Evolutionary conservation across 345 rosid species (phyloP), one percentile per base, ranked within the genome.

Genomic region (Salix udensis): DNA sequence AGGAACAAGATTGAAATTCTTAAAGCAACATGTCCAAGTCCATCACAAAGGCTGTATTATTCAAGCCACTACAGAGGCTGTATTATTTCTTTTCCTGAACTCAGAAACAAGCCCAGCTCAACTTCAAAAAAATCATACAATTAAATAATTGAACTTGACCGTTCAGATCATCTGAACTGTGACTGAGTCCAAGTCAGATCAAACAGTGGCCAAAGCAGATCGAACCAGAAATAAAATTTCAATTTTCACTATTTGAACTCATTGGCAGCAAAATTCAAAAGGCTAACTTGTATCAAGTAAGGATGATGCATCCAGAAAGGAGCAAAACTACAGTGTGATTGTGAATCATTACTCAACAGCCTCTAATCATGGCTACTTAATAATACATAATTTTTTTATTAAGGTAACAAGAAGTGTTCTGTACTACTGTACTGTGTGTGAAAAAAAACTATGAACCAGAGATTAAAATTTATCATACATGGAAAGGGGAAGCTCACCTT

Each of bases 401-500:
- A 24, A 13, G 21, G 36, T 64, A 64, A 64, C n/a, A 21, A 21
- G 23, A 53, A 2, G 3, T 53, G 23, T 53, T 53, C 60, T 21
- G 60, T 53, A 18, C 23, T 18, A 18, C 23, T 52, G 48, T 44
- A 13, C n/a, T 31, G 23, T 16, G 50, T 28, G 28, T 76, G 37
- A 18, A 13, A 52, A 24, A 46, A 26, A 68, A 18, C 12, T 14
- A 70, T n/a, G 19, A 24, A 36, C 5, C 11, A 40, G 46, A 65
- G 23, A 64, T 24, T 30, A 19, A 30, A 23, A 67, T 72, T 21
- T 67, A 12, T 16, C 36, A 50, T 34, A 4, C 30, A 39, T 68
- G 31, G 37, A 31, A 7, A 16, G 39, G 46, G 37, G 66, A 71
- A 76, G 62, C 82, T 71, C 74, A 93, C 98, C 98, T 90, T 88